Conservation (phyloP, 129 eudicot species). For the Daucus carota region DNA sequence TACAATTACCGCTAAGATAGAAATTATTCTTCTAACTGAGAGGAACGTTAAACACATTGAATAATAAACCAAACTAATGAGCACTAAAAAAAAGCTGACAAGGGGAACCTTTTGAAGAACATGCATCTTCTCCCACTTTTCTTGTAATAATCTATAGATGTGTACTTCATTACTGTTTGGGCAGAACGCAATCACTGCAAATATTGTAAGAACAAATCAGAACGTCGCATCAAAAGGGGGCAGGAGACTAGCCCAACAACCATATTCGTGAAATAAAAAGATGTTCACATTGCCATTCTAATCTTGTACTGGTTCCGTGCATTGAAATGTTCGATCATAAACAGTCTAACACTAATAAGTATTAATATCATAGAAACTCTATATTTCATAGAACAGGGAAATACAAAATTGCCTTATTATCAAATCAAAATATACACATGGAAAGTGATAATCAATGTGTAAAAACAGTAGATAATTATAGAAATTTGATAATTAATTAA, state of each 20-base stretch:
- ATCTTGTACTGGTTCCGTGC: not conserved
- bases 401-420: not conserved
- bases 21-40: not conserved
- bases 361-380: too few relatives aligned
- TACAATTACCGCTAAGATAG: not conserved
- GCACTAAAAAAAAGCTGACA: not conserved
- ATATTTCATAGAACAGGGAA: too few relatives aligned
- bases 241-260: not conserved
- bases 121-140: conserved; percentile 87
- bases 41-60: not conserved
- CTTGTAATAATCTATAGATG: conserved; percentile 52
- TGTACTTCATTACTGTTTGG: conserved; percentile 93
- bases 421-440: not conserved
- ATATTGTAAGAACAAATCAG: conserved; percentile 9
- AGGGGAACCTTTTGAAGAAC: conserved; percentile 84
- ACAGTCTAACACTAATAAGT: too few relatives aligned
- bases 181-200: conserved; percentile 90
- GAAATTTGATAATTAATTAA: not conserved
- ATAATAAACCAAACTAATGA: not conserved
- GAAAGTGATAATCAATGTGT: not conserved
- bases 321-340: not conserved
- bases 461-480: not conserved
- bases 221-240: not conserved
- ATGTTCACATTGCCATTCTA: not conserved
- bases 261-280: not conserved